Evolutionary conservation across 192 early-diverging fungal genomes (phyloP), one percentile per base, ranked within the genome.

Genomic region (Dissophora ornata): DNA sequence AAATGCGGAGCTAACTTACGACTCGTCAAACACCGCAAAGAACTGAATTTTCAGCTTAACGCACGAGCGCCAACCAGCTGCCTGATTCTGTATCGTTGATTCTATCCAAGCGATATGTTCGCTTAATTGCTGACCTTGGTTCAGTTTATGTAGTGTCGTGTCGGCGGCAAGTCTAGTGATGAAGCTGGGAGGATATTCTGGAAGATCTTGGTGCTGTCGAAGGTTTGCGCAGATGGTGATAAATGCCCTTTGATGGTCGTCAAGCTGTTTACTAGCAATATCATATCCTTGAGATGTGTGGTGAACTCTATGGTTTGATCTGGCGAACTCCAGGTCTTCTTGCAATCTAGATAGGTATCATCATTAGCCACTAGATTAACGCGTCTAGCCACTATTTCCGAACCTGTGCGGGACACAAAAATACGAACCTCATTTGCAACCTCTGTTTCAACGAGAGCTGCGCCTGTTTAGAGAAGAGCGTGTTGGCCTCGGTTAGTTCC

Each of bases 21-120:
- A 45, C 36, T 75, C 71, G 0, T 21, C 58, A 41, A 77, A 77
- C 3, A 62, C 53, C 0, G 64, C 63, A 62, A 55, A 67, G 53
- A 77, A 77, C 45, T 77, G 73, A 7, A 77, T 33, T 33, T 77
- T 77, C 2, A 77, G 29, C 38, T 77, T 77, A 28, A 67, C 73
- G 40, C 64, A 77, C 4, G 73, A 77, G 18, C 34, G 54, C 73
- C 73, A 77, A 3, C 63, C 63, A 15, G 25, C 21, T 1, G 50
- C 28, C 18, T 42, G 41, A 4, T 13, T 25, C 3, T 18, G 24
- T 30, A 77, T 67, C 1, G 45, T 67, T 2, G 57, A 57, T 24
- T 77, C 73, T 26, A 77, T 36, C 73, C 73, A 77, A 1, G 16
- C n/a, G n/a, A 46, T 54, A 34, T 62, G 29, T 11, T 50, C 51